Evolutionary conservation across 352 stramenopile species (phyloP), one percentile per base, ranked within the genome.

Genomic region (Pythium phragmiticola): DNA sequence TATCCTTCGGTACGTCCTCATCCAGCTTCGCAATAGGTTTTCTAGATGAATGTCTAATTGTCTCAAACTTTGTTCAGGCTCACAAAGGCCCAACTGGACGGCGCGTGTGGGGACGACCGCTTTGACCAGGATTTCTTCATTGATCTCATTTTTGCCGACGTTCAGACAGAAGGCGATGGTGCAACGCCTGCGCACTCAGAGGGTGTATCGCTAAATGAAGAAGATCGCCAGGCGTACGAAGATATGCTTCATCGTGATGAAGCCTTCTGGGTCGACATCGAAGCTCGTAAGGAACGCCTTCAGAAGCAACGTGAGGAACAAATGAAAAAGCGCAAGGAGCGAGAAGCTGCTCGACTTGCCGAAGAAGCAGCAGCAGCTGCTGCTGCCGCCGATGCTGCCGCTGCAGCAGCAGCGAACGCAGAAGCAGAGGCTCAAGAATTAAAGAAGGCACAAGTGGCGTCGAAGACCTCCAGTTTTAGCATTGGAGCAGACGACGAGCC

Each of bases 101-200:
- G 97, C 23, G 94, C 97, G 16, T 98, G 94, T 65, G 78, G 74
- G 19, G 97, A 99, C 59, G 66, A 87, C 14, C 87, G 96, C 23
- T 99, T 98, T 62, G 76, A 96, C 42, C 85, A 97, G 57, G 94
- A 98, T 68, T 98, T 98, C 62, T 98, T 98, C 71, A 76, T 99
- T 43, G 96, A 99, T 71, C 76, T 99, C 48, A 98, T 98, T 46
- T 99, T 99, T 71, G 96, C 95, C 30, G 84, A 97, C 11, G 89
- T 97, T 36, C 84, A 98, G 74, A 88, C 83, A 8, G 83, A 93
- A 70, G 73, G 68, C 11, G 76, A 84, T 60, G 45, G 64, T 11
- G 61, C 60, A 6, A 57, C 57, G 12, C 77, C 82, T 0, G 62
- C 62, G 7, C 57, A 69, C 36, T 74, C 68, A 1, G 87, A 95